phyloP scores from a whole-genome alignment of 78 protist genomes.

The Creolimax fragrantissima region DNA sequence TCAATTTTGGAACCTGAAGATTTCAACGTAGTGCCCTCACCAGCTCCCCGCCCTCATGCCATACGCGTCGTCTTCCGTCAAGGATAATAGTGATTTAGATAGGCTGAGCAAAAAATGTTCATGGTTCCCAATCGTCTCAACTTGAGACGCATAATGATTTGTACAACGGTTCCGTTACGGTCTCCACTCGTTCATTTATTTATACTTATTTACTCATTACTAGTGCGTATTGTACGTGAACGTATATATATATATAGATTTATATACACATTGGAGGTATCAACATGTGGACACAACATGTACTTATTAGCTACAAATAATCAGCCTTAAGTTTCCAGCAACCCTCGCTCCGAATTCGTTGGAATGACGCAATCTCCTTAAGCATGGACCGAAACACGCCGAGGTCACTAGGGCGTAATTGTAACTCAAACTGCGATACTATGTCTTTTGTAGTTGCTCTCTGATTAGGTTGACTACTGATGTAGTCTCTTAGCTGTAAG shows the following conservation, averaged over 20 bases:
- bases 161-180: no score
- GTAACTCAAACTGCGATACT: neutral
- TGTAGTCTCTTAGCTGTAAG: neutral
- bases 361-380: constrained; percentile 19
- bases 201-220: neutral
- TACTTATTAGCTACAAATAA: neutral
- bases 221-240: neutral
- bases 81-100: no score
- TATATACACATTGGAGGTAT: neutral
- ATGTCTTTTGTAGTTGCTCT: constrained; percentile 21
- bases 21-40: no score
- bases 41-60: no score
- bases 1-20: no score
- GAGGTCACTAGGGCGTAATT: neutral
- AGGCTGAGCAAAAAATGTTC: no score
- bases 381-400: constrained; percentile 27
- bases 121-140: no score
- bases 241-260: neutral
- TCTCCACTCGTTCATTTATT: neutral
- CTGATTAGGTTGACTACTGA: neutral
- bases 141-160: no score
- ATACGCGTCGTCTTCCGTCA: no score
- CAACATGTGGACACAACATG: neutral
- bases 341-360: neutral
- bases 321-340: constrained; percentile 8